Evolutionary conservation across 345 rosid species (phyloP), one percentile per base, ranked within the genome.

Genomic region (Reutealis trisperma): DNA sequence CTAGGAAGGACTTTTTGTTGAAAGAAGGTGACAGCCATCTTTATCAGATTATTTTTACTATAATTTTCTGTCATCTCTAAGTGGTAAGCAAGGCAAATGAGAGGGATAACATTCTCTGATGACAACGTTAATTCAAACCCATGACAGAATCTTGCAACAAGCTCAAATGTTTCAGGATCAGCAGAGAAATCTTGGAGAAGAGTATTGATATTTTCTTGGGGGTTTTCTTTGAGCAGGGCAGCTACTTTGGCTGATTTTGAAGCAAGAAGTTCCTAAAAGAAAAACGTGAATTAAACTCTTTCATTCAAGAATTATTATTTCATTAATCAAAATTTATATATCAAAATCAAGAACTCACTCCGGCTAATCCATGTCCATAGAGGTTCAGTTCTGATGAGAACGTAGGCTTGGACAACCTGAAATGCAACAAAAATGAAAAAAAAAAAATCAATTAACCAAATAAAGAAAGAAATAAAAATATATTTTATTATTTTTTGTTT

Each of bases 41-140:
- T 83, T 22, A 92, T 49, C 66, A 95, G 85, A 83, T 95, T 95
- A 82, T 84, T 70, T 10, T 71, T 71, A 88, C 90, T 72, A 54
- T 87, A 94, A 73, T 51, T 78, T 80, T 93, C 97, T 9, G 86
- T 83, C 98, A 95, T 95, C 55, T 77, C 91, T 71, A 95, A 75
- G 83, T 87, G 78, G 65, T 65, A 73, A 1, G 98, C 90, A 14
- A 89, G 75, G 83, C 92, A 90, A 65, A 80, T 78, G 78, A 93
- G 84, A 19, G 94, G 89, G 27, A 95, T 58, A 19, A 90, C 79
- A 70, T 89, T 93, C 66, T 90, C 92, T 5, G 89, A 77, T 0
- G 89, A 80, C 52, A 95, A 80, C 22, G 77, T 80, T 2, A 75
- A 52, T 75, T 87, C 87, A 47, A 19, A 82, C 60, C 94, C 98